Conservation (phyloP, 1,139 yeast genomes). For the Candida glucosophila region DNA sequence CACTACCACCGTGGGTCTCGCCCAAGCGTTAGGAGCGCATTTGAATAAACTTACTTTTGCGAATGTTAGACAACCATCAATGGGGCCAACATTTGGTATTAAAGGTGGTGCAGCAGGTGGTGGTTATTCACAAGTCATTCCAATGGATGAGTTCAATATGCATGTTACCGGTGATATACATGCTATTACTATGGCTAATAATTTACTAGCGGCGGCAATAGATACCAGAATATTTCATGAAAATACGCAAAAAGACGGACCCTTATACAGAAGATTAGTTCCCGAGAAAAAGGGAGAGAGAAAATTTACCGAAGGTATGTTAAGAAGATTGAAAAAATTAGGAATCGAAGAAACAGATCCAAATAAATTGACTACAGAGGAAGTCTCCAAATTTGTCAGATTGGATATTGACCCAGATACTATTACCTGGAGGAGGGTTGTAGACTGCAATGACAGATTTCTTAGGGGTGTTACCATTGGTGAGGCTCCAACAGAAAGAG, state of each 20-base stretch:
- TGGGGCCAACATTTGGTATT: conserved; percentile 99
- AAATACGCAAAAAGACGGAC: conserved; percentile 82
- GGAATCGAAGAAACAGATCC: conserved; percentile 81
- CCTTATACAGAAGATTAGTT: conserved; percentile 78
- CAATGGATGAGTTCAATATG: conserved; percentile 98
- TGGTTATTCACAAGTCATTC: conserved; percentile 96
- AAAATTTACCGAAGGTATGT: conserved; percentile 71
- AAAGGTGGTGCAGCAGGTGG: conserved; percentile 99
- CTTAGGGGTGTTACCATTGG: conserved; percentile 89
- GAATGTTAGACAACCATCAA: conserved; percentile 94
- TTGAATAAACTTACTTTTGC: conserved; percentile 83
- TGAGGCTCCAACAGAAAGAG: conserved; percentile 91
- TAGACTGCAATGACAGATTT: conserved; percentile 92
- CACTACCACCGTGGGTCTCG: conserved; percentile 93
- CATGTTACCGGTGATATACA: conserved; percentile 98
- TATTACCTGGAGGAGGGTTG: conserved; percentile 94
- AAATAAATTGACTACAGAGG: conserved; percentile 72
- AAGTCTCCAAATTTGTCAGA: conserved; percentile 67
- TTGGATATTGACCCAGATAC: conserved; percentile 90
- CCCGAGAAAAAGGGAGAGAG: conserved; percentile 82
- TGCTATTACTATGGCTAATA: conserved; percentile 94
- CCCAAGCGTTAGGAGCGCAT: conserved; percentile 94
- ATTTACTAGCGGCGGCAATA: conserved; percentile 92
- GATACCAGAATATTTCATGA: conserved; percentile 98
- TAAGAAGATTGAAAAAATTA: conserved; percentile 67